These are phyloP conservation scores for Wickerhamomyces xylosicus DNA, from an alignment of 805 yeast genomes.

Conservation along the genomic window DNA sequence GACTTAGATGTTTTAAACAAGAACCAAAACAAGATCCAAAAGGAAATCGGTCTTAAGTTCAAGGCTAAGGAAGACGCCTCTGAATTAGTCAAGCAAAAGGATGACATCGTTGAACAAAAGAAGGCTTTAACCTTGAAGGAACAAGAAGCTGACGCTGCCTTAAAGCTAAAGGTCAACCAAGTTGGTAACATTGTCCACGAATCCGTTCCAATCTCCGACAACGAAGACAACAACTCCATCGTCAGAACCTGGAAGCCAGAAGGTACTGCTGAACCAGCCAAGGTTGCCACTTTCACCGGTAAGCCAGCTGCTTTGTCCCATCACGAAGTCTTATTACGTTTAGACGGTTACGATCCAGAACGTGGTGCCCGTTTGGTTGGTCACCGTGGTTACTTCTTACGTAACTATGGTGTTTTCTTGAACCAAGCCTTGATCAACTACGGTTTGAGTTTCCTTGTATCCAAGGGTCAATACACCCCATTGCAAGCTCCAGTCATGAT, in stretches of 20 bases:
- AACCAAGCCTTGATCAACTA: conserved; percentile 97
- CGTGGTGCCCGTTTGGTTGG: conserved; percentile 97
- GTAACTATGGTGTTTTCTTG: conserved; percentile 92
- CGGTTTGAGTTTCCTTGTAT: conserved; percentile 76
- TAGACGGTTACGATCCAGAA: conserved; percentile 98
- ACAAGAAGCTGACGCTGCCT: conserved; percentile 65
- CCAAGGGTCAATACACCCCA: conserved; percentile 74
- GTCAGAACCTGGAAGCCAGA: conserved; percentile 85
- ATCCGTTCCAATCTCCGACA: conserved; percentile 74
- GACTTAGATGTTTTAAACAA: conserved; percentile 88
- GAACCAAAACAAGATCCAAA: conserved; percentile 79
- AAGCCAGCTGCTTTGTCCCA: conserved; percentile 76
- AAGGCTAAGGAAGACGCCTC: conserved; percentile 93
- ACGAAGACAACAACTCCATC: conserved; percentile 86
- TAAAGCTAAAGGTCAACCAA: conserved; percentile 74
- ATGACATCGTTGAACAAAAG: conserved; percentile 60
- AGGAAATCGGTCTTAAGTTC: conserved; percentile 85
- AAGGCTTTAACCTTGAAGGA: conserved; percentile 55
- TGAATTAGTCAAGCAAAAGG: conserved; percentile 76
- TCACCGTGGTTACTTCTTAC: conserved; percentile 95
- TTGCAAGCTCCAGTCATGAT: conserved; percentile 99
- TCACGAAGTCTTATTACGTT: conserved; percentile 86
- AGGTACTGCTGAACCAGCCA: conserved; percentile 45
- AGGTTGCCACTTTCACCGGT: conserved; percentile 69
- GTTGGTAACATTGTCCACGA: conserved; percentile 94